phyloP scores from a whole-genome alignment of 2,329 filamentous ascomycete species.

The Chrysoporthe cubensis region DNA sequence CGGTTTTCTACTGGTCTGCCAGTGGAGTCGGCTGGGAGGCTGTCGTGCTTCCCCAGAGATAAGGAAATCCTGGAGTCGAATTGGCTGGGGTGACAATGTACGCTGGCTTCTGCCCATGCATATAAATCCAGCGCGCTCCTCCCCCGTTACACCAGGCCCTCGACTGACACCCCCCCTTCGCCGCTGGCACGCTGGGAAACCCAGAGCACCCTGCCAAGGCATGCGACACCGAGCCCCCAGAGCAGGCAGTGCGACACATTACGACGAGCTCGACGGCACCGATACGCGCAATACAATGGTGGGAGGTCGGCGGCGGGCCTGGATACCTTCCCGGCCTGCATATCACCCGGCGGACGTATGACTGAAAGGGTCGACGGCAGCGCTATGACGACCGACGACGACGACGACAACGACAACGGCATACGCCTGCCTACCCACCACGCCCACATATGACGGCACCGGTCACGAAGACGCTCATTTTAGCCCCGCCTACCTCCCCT shows the following conservation, averaged over 20 bases:
- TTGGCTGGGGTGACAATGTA: background rate
- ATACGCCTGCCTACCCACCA: background rate
- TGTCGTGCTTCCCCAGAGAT: conserved; percentile 13
- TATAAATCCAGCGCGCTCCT: conserved; percentile 8
- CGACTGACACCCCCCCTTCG: too few relatives aligned
- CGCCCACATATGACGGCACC: background rate
- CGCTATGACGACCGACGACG: too few relatives aligned
- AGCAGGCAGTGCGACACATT: too few relatives aligned
- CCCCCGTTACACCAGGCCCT: background rate
- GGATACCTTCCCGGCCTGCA: background rate
- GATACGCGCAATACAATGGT: too few relatives aligned
- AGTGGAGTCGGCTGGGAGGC: conserved; percentile 10
- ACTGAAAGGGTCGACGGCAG: background rate
- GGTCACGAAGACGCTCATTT: background rate
- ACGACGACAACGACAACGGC: background rate
- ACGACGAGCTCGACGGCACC: background rate
- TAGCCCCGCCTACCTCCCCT: too few relatives aligned
- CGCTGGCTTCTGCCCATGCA: background rate
- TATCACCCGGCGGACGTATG: background rate
- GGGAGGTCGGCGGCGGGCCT: too few relatives aligned
- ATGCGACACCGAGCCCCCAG: background rate
- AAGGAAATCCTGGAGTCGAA: conserved; percentile 6
- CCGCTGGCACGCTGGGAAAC: background rate
- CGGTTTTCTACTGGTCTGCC: background rate
- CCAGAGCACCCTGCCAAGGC: background rate